These are phyloP conservation scores for Nannizzia gypsea DNA, from an alignment of 2,329 filamentous ascomycete species.

Conservation along the genomic window DNA sequence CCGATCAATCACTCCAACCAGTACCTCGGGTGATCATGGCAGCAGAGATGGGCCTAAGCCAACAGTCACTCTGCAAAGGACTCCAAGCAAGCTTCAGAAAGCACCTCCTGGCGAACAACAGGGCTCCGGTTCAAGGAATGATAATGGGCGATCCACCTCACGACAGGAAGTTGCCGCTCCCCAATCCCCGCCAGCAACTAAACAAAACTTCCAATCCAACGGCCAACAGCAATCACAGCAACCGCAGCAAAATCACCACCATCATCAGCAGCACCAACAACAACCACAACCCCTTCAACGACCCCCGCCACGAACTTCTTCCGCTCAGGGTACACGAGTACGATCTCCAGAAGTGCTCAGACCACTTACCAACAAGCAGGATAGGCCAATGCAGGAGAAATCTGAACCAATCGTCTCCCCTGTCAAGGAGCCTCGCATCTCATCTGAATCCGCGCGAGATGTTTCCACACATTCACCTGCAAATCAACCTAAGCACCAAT, in stretches of 20 bases:
- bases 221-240: neutral
- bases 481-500: neutral
- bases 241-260: neutral
- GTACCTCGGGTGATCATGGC: slow-evolving; percentile 34
- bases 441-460: neutral
- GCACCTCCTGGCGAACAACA: slow-evolving; percentile 45
- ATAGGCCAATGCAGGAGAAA: neutral
- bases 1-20: slow-evolving; percentile 34
- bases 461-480: neutral
- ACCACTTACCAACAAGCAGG: neutral
- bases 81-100: slow-evolving; percentile 60
- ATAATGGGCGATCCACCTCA: slow-evolving; percentile 8
- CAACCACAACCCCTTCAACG: neutral
- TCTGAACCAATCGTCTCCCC: neutral
- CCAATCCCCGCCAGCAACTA: neutral
- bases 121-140: slow-evolving; percentile 21
- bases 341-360: slow-evolving; percentile 1
- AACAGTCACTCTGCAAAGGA: slow-evolving; percentile 39
- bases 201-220: neutral
- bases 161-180: neutral
- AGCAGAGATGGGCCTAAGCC: slow-evolving; percentile 29
- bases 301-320: neutral
- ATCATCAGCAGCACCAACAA: neutral
- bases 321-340: neutral
- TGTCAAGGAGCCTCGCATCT: neutral